Evolutionary conservation across 2,329 filamentous ascomycete genomes (phyloP).

Genomic region (Penicillium crustosum): DNA sequence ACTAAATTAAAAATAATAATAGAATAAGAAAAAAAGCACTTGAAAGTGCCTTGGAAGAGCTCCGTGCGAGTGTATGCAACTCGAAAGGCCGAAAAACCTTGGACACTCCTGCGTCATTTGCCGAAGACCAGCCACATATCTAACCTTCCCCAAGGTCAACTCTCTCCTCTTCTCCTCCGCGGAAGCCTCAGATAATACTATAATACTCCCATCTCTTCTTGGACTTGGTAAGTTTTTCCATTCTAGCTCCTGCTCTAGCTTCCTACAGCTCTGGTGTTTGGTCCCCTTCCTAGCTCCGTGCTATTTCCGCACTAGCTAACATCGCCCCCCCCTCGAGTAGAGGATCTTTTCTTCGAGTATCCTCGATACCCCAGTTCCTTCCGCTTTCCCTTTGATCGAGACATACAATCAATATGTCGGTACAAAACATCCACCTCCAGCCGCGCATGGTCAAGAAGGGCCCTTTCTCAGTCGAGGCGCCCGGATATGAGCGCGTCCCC

Average conservation of each 20-base stretch:
- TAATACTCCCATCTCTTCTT: background rate
- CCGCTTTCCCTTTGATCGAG: slow-evolving; percentile 10
- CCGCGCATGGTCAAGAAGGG: slow-evolving; percentile 63
- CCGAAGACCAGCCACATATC: slow-evolving; percentile 18
- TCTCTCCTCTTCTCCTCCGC: slow-evolving; percentile 5
- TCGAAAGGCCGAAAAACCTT: background rate
- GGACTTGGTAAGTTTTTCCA: slow-evolving; percentile 6
- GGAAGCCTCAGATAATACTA: background rate
- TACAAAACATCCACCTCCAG: slow-evolving; percentile 35
- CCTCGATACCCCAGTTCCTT: slow-evolving; percentile 3
- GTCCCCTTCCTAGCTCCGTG: background rate
- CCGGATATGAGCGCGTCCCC: slow-evolving; percentile 65
- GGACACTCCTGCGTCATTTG: slow-evolving; percentile 6
- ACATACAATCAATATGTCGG: slow-evolving; percentile 32
- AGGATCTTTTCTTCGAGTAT: slow-evolving; percentile 16
- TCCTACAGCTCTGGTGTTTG: background rate
- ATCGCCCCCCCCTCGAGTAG: background rate
- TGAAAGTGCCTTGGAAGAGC: background rate
- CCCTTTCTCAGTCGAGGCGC: slow-evolving; percentile 72
- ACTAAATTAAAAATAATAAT: background rate
- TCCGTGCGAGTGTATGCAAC: background rate
- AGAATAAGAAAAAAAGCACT: background rate
- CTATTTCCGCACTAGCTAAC: slow-evolving; percentile 10
- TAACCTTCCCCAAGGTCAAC: slow-evolving; percentile 1
- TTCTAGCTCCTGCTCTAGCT: background rate